Conservation (phyloP, 139 green algal genomes). For the Chlamydomonas sp. region DNA sequence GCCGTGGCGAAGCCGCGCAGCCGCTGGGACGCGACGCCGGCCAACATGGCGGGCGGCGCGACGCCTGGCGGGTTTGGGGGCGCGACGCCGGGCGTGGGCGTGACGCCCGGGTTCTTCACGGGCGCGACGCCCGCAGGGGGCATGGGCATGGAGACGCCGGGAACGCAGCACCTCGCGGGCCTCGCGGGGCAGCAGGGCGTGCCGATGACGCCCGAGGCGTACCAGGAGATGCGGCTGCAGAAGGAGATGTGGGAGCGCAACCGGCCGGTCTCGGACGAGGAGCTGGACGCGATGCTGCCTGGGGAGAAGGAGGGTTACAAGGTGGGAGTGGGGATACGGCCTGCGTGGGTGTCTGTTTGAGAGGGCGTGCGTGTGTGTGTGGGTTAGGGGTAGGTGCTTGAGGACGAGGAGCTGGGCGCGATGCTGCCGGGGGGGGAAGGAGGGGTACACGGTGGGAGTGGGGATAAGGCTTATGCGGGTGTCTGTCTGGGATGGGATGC, state of each 20-base stretch:
- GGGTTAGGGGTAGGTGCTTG: too few species aligned
- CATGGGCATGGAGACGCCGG: conserved; percentile 64
- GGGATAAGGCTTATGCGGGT: neutral
- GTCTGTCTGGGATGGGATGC: conserved; percentile 76
- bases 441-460: conserved; percentile 71
- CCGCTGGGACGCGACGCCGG: conserved; percentile 81
- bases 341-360: neutral
- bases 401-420: conserved; percentile 92
- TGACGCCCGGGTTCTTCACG: conserved; percentile 48
- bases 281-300: conserved; percentile 93
- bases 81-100: conserved; percentile 33
- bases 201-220: conserved; percentile 47
- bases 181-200: conserved; percentile 20
- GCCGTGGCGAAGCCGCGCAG: conserved; percentile 41
- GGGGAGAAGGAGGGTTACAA: conserved; percentile 78
- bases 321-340: conserved; percentile 11
- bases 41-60: conserved; percentile 20
- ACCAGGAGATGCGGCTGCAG: conserved; percentile 47
- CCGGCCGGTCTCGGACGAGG: conserved; percentile 81
- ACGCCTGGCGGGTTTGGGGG: conserved; percentile 34
- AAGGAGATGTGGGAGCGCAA: conserved; percentile 92
- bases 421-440: conserved; percentile 78
- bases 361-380: neutral
- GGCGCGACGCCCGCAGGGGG: conserved; percentile 55
- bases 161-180: neutral